These are phyloP conservation scores for Penicillium odoratum DNA, from an alignment of 495 filamentous ascomycete genomes.

Conservation along the genomic window DNA sequence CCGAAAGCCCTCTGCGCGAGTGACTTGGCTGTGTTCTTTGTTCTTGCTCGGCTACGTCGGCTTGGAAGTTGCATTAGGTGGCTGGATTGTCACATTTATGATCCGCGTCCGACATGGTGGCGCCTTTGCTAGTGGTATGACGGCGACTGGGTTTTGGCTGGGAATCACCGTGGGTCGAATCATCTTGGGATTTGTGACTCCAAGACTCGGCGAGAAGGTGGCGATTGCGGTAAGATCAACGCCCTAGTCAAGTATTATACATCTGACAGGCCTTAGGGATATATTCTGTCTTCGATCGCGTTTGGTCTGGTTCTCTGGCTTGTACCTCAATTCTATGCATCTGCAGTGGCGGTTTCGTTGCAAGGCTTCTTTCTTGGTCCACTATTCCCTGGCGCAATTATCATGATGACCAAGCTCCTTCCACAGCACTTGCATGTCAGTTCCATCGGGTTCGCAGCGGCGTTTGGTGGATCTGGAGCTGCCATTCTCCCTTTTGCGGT, in stretches of 20 bases:
- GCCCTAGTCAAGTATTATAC: neutral
- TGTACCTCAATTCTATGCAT: conserved; percentile 71
- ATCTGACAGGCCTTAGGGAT: conserved; percentile 34
- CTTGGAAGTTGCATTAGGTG: conserved; percentile 79
- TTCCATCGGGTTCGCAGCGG: conserved; percentile 80
- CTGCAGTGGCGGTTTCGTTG: conserved; percentile 65
- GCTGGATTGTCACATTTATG: conserved; percentile 70
- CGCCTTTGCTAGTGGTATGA: conserved; percentile 61
- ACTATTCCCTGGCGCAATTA: conserved; percentile 71
- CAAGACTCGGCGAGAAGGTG: conserved; percentile 58
- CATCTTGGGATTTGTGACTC: conserved; percentile 62
- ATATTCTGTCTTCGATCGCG: conserved; percentile 51
- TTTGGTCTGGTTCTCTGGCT: conserved; percentile 65
- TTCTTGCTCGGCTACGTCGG: conserved; percentile 84
- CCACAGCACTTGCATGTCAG: conserved; percentile 76
- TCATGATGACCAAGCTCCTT: conserved; percentile 78
- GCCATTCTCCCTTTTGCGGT: conserved; percentile 83
- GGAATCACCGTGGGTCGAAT: conserved; percentile 63
- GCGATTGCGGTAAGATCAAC: conserved; percentile 50
- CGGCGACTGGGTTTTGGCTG: conserved; percentile 66
- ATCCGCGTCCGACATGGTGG: conserved; percentile 54
- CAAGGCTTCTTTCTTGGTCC: conserved; percentile 72
- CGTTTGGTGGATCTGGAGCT: conserved; percentile 77
- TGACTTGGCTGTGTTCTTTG: conserved; percentile 75
- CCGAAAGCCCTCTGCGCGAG: conserved; percentile 40